phyloP scores from a whole-genome alignment of 2,329 filamentous ascomycete species.

The Botrytis galanthina region DNA sequence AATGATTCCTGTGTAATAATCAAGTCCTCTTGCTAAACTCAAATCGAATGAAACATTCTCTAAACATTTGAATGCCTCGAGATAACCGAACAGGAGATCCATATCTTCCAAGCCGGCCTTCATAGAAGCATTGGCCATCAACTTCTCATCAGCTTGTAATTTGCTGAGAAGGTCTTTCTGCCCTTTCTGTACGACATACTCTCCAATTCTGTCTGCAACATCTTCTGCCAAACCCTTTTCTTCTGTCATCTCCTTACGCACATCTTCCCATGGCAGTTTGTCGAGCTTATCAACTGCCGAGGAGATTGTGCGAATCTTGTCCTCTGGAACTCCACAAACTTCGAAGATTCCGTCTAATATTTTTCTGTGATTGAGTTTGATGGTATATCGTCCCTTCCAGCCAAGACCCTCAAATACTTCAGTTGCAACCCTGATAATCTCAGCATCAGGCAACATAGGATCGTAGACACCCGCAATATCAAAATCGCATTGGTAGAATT shows the following conservation, averaged over 20 bases:
- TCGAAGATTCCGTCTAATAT: constrained; percentile 91
- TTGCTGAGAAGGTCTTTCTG: constrained; percentile 70
- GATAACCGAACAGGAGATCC: constrained; percentile 75
- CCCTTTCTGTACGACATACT: constrained; percentile 77
- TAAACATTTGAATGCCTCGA: constrained; percentile 71
- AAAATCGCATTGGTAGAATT: constrained; percentile 97
- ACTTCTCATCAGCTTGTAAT: constrained; percentile 63
- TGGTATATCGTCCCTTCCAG: constrained; percentile 64
- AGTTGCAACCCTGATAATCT: constrained; percentile 78
- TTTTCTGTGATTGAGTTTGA: constrained; percentile 94
- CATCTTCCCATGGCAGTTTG: constrained; percentile 86
- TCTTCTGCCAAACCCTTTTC: constrained; percentile 78
- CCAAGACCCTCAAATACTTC: constrained; percentile 83
- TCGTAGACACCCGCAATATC: constrained; percentile 89
- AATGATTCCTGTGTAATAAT: constrained; percentile 78
- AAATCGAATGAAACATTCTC: constrained; percentile 84
- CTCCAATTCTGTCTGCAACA: constrained; percentile 83
- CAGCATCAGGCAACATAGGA: constrained; percentile 87
- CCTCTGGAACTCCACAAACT: constrained; percentile 81
- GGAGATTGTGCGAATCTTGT: constrained; percentile 86
- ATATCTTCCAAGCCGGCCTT: constrained; percentile 81
- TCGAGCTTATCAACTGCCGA: constrained; percentile 95
- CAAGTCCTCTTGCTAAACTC: constrained; percentile 83
- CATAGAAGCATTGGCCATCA: constrained; percentile 70
- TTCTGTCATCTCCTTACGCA: constrained; percentile 88